Evolutionary conservation across 176 grass and related monocot species (phyloP).

Genomic region (Avena eriantha): DNA sequence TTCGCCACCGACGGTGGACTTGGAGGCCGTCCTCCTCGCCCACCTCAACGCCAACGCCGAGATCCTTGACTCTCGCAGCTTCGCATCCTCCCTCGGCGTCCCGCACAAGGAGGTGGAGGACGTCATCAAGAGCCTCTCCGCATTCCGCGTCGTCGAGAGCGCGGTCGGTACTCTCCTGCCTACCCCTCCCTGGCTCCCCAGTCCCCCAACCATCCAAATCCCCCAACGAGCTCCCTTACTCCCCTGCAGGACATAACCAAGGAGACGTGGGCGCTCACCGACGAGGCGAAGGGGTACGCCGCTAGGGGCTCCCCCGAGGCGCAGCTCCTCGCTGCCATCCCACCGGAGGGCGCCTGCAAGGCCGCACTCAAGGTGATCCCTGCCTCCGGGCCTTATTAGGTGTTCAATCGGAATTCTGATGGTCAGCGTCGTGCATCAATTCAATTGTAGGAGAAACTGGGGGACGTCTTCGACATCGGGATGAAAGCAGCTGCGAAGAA

Average conservation of each 20-base stretch:
- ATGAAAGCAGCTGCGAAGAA: conserved; percentile 67
- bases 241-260: conserved; percentile 64
- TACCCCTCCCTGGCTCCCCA: neutral
- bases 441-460: conserved; percentile 58
- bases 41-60: conserved; percentile 62
- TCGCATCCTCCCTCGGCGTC: conserved; percentile 65
- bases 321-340: conserved; percentile 64
- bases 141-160: conserved; percentile 75
- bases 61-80: conserved; percentile 68
- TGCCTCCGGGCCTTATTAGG: neutral
- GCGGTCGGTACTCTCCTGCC: neutral
- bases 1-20: conserved; percentile 26
- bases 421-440: neutral
- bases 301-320: conserved; percentile 72
- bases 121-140: conserved; percentile 82
- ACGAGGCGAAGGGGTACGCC: conserved; percentile 76
- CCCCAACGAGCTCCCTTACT: neutral
- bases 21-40: conserved; percentile 61
- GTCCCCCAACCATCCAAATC: too few relatives aligned
- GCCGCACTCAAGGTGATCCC: conserved; percentile 64
- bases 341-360: conserved; percentile 63
- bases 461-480: conserved; percentile 58
- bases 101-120: conserved; percentile 70
- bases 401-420: conserved; percentile 7
- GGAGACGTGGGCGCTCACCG: conserved; percentile 69